Evolutionary conservation across 1,139 yeast genomes (phyloP).

Genomic region (Hyphopichia buzzinii): DNA sequence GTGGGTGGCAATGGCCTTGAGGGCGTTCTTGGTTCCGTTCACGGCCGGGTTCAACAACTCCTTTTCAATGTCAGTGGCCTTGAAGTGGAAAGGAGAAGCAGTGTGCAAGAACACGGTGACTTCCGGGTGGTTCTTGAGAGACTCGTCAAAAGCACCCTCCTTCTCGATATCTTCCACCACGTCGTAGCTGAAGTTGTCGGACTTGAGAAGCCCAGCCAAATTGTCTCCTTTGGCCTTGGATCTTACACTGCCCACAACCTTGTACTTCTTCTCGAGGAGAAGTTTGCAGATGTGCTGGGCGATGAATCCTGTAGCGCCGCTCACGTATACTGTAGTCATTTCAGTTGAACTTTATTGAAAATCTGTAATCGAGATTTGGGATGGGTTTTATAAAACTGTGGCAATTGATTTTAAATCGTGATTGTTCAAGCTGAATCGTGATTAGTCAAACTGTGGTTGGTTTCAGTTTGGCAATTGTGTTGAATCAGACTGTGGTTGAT

Average conservation of each 20-base stretch:
- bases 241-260: conserved; percentile 38
- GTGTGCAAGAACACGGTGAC: conserved; percentile 27
- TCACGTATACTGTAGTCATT: conserved; percentile 25
- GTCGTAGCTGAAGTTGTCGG: conserved; percentile 23
- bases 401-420: too few species aligned
- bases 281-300: conserved; percentile 30
- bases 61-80: conserved; percentile 24
- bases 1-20: conserved; percentile 21
- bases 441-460: too few species aligned
- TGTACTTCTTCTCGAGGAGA: conserved; percentile 25
- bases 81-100: conserved; percentile 34
- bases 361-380: too few species aligned
- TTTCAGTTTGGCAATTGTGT: too few species aligned
- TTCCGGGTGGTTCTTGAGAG: conserved; percentile 27
- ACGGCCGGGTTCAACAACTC: conserved; percentile 34
- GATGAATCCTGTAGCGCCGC: conserved; percentile 42
- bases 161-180: conserved; percentile 26
- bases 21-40: conserved; percentile 31
- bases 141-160: conserved; percentile 30
- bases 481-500: too few species aligned
- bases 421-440: too few species aligned
- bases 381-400: too few species aligned
- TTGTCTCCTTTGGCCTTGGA: conserved; percentile 29
- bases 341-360: too few species aligned
- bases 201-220: conserved; percentile 15